Evolutionary conservation across 2,329 filamentous ascomycete genomes (phyloP).

Genomic region (Penicillium vulpinum): DNA sequence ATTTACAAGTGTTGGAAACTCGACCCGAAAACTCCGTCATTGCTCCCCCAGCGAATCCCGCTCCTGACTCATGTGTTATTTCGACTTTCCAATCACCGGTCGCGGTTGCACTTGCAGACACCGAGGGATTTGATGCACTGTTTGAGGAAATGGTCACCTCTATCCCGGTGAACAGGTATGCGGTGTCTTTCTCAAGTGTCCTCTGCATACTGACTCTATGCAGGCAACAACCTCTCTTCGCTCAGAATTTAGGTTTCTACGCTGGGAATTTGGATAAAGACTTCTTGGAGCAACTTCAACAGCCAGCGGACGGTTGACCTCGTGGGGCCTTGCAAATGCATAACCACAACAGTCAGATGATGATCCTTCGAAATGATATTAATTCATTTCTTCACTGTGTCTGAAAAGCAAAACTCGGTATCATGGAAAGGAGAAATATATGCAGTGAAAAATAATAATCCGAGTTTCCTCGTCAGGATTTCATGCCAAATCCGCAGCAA

Average conservation of each 20-base stretch:
- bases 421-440: not conserved
- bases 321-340: not conserved
- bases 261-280: constrained; percentile 24
- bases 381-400: not conserved
- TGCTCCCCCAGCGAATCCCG: no score
- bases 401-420: not conserved
- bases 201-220: not conserved
- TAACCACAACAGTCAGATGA: not conserved
- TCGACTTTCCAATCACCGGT: no score
- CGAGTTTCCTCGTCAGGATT: no score
- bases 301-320: not conserved
- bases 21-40: no score
- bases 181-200: not conserved
- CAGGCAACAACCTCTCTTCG: constrained; percentile 22
- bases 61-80: no score
- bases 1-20: no score
- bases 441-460: not conserved
- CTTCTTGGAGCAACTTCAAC: constrained; percentile 21
- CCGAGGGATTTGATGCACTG: no score
- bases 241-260: constrained; percentile 25
- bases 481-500: constrained; percentile 1
- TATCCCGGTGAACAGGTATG: constrained; percentile 11
- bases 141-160: no score
- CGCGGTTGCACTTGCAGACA: no score
- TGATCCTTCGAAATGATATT: not conserved